phyloP scores from a whole-genome alignment of 2,329 filamentous ascomycete genomes.

The Phyllosticta citrichinensis region DNA sequence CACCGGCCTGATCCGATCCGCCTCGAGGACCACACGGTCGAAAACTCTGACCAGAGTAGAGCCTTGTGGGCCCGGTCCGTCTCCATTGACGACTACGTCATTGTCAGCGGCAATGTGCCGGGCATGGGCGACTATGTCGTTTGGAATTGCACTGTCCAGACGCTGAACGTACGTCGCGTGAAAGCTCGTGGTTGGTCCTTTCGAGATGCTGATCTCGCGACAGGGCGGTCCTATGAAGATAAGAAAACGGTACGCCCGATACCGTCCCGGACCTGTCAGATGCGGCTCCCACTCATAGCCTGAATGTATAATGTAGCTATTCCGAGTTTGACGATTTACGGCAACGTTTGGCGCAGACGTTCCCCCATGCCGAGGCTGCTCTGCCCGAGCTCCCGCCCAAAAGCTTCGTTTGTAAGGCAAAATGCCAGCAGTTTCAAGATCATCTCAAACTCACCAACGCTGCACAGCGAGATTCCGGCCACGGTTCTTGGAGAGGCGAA shows the following conservation, averaged over 20 bases:
- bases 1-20: conserved; percentile 39
- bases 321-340: conserved; percentile 88
- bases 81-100: conserved; percentile 50
- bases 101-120: conserved; percentile 47
- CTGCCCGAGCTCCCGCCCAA: conserved; percentile 87
- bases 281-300: background rate
- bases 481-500: conserved; percentile 74
- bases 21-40: conserved; percentile 55
- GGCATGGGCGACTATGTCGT: conserved; percentile 83
- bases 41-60: conserved; percentile 44
- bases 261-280: background rate
- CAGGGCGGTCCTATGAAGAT: conserved; percentile 49
- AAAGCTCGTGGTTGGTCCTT: conserved; percentile 2
- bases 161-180: conserved; percentile 56
- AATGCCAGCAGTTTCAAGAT: background rate
- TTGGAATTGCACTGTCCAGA: conserved; percentile 85
- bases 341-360: conserved; percentile 61
- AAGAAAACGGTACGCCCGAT: conserved; percentile 43
- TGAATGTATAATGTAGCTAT: conserved; percentile 48
- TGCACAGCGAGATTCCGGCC: conserved; percentile 57
- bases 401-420: conserved; percentile 65
- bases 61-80: conserved; percentile 54
- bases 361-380: conserved; percentile 74
- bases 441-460: background rate
- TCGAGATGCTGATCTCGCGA: conserved; percentile 8